Base-by-base conservation (phyloP, 2,329 filamentous ascomycete genomes). In the Colletotrichum sp. region DNA sequence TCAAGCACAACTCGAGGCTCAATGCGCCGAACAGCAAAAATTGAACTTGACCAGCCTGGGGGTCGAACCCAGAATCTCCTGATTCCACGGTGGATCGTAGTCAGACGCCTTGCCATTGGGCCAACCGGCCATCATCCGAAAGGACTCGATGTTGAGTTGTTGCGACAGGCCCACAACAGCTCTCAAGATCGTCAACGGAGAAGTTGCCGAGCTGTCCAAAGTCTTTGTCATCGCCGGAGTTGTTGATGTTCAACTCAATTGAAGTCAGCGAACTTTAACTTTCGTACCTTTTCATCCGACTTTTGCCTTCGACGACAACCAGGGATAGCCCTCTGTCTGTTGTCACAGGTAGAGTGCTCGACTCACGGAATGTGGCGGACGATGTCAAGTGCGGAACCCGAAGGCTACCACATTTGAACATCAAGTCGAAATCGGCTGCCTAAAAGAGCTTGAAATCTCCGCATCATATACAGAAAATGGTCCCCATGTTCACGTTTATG, bases 51-150 rank as follows among this genome's bases (percentile, higher is more conserved):
- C 74, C 74, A 76, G 74, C 74, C 74, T 76, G 74, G 74, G 74
- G 74, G 74, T 76, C 70, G 70, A 76, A 76, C 74, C 74, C 74
- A 76, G 74, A 76, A 76, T 76, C 74, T 76, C 70, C 74, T 76
- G 70, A 76, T 76, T 24, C 34, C 68, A 49, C n/a, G 6, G n/a
- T 34, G 6, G 36, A 52, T 85, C 83, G 84, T 85, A 85, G 84
- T 86, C 84, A 86, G 83, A 85, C 84, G 84, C 84, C 84, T 85
- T 86, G 84, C 80, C 84, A 85, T 84, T 84, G 82, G 82, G 82
- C 82, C 82, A 85, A 76, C 74, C 74, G 74, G 74, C 74, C 74
- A n/a, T 30, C 32, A 24, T 69, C 59, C 59, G 34, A 32, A 6
- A 26, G 24, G 28, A 39, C 59, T 44, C 10, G 21, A 30, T 30